Evolutionary conservation across 2,329 filamentous ascomycete genomes (phyloP), one percentile per base, ranked within the genome.

Genomic region (Curvularia sp.): DNA sequence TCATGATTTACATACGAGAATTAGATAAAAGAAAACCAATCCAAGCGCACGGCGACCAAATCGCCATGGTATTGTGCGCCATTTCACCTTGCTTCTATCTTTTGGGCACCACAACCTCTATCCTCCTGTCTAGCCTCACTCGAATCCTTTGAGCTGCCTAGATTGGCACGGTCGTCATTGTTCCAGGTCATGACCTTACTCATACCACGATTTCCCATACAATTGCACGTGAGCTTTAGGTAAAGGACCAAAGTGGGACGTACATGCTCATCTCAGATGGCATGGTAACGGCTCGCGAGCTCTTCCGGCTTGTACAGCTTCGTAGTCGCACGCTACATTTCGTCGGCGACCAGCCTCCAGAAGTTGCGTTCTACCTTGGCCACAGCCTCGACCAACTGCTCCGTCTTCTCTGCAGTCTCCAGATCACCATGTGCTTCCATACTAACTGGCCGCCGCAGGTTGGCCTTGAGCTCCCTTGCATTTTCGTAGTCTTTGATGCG

Each of bases 311-410:
- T 62, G 49, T 70, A 71, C 27, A 69, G 41, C 53, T 59, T 72
- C 1, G 67, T 67, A 13, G 55, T 68, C 9, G 48, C 46, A 42
- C 69, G 47, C 65, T 75, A 71, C 61, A 76, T 43, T 60, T 73
- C 69, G 61, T 74, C 70, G 13, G 72, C 72, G 0, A 77, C 73
- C 18, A 61, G 55, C 5, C 51, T 56, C 75, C 74, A 78, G 32
- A 74, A 74, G 32, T 73, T 68, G 1, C 68, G 43, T 46, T 70
- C 59, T 6, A 74, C 66, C 28, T 59, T 70, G 0, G 57, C 64
- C 7, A 75, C 7, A 75, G 74, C 74, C 15, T 68, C 30, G 41
- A 75, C 59, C 1, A 78, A 62, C 54, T 65, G 25, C 50, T 68
- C 58, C 18, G 71, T 66, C 58, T 63, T 62, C 27, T 68, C 67